Evolutionary conservation across 148 eudicot species (phyloP).

Genomic region (Bassia scoparia): DNA sequence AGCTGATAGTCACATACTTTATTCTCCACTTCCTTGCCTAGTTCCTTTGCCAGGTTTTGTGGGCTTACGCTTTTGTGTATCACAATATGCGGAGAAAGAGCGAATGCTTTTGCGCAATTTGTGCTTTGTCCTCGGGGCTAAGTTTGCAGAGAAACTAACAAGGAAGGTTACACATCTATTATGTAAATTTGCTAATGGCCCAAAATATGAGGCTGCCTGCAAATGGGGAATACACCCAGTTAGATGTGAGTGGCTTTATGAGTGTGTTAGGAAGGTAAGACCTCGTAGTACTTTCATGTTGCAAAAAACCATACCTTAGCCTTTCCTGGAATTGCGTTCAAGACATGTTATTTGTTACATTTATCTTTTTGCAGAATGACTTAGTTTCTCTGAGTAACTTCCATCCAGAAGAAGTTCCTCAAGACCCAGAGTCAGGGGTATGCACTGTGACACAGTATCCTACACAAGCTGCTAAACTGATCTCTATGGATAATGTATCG

Average conservation of each 20-base stretch:
- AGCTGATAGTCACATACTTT: constrained; percentile 76
- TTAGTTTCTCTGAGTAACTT: constrained; percentile 50
- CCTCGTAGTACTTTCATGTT: constrained; percentile 2
- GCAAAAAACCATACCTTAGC: not conserved
- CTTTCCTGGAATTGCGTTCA: not conserved
- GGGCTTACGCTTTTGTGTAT: constrained; percentile 60
- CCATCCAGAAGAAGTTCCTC: constrained; percentile 63
- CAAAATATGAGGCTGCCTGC: constrained; percentile 72
- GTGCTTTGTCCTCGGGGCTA: constrained; percentile 82
- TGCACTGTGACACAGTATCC: constrained; percentile 82
- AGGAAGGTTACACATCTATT: constrained; percentile 76
- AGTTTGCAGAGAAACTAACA: constrained; percentile 55
- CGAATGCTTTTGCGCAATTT: constrained; percentile 69
- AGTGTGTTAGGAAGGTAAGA: constrained; percentile 71
- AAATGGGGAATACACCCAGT: constrained; percentile 66
- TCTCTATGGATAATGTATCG: constrained; percentile 40
- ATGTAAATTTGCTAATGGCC: constrained; percentile 77
- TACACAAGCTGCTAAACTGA: constrained; percentile 57
- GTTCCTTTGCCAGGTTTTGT: constrained; percentile 79
- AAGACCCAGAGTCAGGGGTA: constrained; percentile 58
- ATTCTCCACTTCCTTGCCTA: constrained; percentile 87
- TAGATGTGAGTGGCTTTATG: constrained; percentile 81
- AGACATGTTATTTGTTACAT: not conserved
- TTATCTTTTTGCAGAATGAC: constrained; percentile 46
- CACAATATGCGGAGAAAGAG: constrained; percentile 83